Evolutionary conservation across 352 stramenopile species (phyloP).

Genomic region (Globisporangium middletonii): DNA sequence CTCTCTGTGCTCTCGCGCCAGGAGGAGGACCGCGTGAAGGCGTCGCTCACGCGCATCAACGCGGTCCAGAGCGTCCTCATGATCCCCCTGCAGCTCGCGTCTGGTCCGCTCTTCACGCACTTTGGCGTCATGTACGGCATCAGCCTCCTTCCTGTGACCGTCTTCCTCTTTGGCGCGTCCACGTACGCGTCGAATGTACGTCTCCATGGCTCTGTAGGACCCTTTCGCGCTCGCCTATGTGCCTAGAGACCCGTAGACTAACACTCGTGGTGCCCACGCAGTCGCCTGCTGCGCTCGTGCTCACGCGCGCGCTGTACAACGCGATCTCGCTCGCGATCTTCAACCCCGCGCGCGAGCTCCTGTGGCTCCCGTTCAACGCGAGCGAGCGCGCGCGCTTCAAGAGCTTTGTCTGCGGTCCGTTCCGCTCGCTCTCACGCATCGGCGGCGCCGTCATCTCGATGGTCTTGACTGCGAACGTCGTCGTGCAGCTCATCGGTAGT

Average conservation of each 20-base stretch:
- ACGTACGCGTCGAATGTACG: conserved; percentile 53
- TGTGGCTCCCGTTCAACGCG: conserved; percentile 81
- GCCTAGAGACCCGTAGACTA: neutral
- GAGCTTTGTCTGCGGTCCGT: conserved; percentile 73
- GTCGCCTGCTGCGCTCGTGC: conserved; percentile 50
- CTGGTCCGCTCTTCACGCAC: conserved; percentile 73
- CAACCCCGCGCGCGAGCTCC: conserved; percentile 78
- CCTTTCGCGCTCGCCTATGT: neutral
- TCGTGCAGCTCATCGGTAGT: conserved; percentile 33
- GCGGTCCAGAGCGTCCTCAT: conserved; percentile 83
- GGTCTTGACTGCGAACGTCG: conserved; percentile 42
- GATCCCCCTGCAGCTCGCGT: conserved; percentile 80
- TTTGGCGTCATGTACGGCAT: conserved; percentile 87
- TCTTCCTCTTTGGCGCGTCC: conserved; percentile 66
- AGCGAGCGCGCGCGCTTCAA: conserved; percentile 67
- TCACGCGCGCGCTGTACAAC: conserved; percentile 74
- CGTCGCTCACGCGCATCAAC: conserved; percentile 70
- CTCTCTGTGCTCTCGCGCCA: conserved; percentile 68
- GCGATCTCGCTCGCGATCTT: conserved; percentile 76
- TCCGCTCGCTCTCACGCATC: conserved; percentile 76
- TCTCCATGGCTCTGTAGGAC: neutral
- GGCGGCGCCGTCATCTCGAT: conserved; percentile 70
- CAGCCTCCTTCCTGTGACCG: conserved; percentile 51
- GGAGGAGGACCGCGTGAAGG: conserved; percentile 61
- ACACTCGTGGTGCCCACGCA: conserved; percentile 5